Base-by-base conservation (phyloP, 257 asterid species). In the Eucommia ulmoides region DNA sequence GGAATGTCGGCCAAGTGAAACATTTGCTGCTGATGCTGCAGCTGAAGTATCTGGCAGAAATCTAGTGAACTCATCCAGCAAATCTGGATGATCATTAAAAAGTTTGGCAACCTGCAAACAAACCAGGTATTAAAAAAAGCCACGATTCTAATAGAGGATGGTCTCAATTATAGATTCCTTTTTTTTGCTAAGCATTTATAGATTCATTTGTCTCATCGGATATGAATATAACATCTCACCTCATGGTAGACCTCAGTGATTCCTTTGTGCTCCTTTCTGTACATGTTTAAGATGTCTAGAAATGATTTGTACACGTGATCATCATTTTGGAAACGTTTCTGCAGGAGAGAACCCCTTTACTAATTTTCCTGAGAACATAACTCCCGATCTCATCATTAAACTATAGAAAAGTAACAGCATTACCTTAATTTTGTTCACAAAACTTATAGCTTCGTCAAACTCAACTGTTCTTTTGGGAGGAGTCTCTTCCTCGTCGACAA, bases 381-480 rank as follows among this genome's bases (percentile, higher is more conserved):
- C 38, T 29, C 7, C 12, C 7, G 12, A 29, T 5, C 12, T 29
- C 38, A 29, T 29, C 38, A 29, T 7, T 29, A 29, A 17, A 53
- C 12, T 45, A 29, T 51, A 48, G 16, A 58, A 25, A 19, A 35
- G 29, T 45, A 66, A 33, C 3, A n/a, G n/a, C n/a, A n/a, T 51
- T 45, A 86, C 99, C 97, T 91, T 91, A 56, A 91, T 91, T 74
- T 91, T 91, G 74, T 91, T 86, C 29, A 91, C 99, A 52, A 91
- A 91, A 75, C 80, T 79, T 54, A 91, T 83, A 56, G 99, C 99
- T 66, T 91, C 97, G 41, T 86, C 97, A 65, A 83, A 83, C 73
- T 91, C 95, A 26, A 91, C 99, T 0, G 92, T 86, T 77, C 76
- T 83, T 73, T 81, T 91, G 16, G 92, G 89, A 45, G 81, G 88